Evolutionary conservation across 139 green algal genomes (phyloP).

Genomic region (Coelastrella sp.): DNA sequence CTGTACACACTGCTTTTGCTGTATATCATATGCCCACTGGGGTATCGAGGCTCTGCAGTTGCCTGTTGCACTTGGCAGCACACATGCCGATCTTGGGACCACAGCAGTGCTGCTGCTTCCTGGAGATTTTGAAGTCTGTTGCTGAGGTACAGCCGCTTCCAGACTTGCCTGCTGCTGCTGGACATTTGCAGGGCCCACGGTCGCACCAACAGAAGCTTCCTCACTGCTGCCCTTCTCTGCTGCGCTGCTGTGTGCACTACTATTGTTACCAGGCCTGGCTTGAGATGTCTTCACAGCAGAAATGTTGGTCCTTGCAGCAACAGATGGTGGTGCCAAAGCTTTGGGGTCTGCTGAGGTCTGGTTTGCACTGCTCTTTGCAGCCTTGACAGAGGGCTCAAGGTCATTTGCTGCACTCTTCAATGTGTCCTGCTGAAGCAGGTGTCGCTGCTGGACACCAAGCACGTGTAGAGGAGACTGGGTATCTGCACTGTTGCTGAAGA

Average conservation of each 20-base stretch:
- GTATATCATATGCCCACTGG: not conserved
- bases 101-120: not conserved
- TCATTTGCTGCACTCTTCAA: too few relatives aligned
- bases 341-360: too few relatives aligned
- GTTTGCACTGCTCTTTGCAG: too few relatives aligned
- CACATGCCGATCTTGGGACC: not conserved
- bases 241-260: not conserved
- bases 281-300: too few relatives aligned
- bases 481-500: not conserved
- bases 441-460: not conserved
- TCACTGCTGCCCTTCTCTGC: too few relatives aligned
- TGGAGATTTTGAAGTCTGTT: not conserved
- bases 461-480: not conserved
- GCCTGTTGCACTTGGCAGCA: not conserved
- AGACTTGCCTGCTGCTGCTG: conserved; percentile 9
- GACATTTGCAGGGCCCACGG: not conserved
- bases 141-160: not conserved
- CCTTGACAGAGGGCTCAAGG: too few relatives aligned
- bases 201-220: too few relatives aligned
- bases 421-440: not conserved
- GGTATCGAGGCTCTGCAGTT: not conserved
- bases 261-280: not conserved
- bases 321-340: too few relatives aligned
- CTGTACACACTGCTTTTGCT: not conserved
- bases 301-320: too few relatives aligned